Conservation (phyloP, 1,284 basidiomycete species). For the Malassezia japonica region DNA sequence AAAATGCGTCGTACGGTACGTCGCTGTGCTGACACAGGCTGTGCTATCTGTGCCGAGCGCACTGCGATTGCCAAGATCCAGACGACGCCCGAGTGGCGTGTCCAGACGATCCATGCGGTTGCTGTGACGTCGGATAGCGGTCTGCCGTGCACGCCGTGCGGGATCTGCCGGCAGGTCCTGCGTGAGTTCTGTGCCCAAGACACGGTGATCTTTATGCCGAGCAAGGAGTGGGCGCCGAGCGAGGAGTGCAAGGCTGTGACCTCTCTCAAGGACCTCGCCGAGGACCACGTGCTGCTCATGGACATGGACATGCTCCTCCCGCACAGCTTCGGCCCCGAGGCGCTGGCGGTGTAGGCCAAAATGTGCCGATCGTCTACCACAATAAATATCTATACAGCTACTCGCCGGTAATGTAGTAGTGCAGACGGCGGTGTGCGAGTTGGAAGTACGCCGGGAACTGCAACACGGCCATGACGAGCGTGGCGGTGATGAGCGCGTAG, state of each 20-base stretch:
- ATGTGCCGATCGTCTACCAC: no score
- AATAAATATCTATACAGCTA: neutral
- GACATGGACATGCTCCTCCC: constrained; percentile 68
- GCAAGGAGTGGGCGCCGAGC: constrained; percentile 5
- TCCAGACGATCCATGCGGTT: constrained; percentile 28
- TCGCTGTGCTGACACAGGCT: constrained; percentile 16
- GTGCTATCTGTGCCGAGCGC: constrained; percentile 42
- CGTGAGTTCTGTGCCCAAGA: constrained; percentile 67
- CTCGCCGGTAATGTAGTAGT: constrained; percentile 17
- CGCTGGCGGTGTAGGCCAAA: neutral
- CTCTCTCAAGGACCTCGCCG: constrained; percentile 10
- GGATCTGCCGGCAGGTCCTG: constrained; percentile 80
- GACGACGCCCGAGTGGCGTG: constrained; percentile 18
- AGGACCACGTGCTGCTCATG: constrained; percentile 50
- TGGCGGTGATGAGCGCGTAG: constrained; percentile 1
- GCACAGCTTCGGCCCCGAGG: constrained; percentile 75
- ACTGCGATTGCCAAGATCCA: constrained; percentile 34
- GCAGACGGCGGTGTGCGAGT: constrained; percentile 7
- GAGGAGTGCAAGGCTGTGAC: neutral
- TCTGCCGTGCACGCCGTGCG: constrained; percentile 55
- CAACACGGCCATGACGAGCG: constrained; percentile 1
- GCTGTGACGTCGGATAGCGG: constrained; percentile 31
- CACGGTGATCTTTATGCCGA: constrained; percentile 64
- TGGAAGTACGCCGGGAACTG: constrained; percentile 9
- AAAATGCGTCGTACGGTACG: constrained; percentile 79